These are phyloP conservation scores for Tolypocladium album DNA, from an alignment of 2,329 filamentous ascomycete genomes.

Conservation along the genomic window DNA sequence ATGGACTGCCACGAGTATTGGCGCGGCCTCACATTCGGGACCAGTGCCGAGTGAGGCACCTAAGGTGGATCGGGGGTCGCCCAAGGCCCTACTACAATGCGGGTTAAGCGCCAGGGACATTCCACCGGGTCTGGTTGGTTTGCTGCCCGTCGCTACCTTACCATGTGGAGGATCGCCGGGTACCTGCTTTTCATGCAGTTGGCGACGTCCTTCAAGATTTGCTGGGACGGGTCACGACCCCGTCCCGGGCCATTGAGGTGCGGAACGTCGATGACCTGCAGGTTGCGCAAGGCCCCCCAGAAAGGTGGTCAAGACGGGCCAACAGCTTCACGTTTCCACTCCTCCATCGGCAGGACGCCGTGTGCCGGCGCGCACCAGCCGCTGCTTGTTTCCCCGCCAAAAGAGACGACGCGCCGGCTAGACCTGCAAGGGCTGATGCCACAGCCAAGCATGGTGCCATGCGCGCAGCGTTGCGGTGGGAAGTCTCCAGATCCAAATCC, in stretches of 20 bases:
- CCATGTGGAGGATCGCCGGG: neutral
- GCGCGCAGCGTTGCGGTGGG: neutral
- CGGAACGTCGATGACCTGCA: too few relatives aligned
- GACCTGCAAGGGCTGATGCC: neutral
- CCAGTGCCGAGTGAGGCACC: neutral
- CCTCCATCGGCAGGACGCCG: neutral
- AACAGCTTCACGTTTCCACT: neutral
- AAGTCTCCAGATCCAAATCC: neutral
- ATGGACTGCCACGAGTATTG: too few relatives aligned
- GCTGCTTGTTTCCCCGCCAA: neutral
- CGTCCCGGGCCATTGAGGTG: neutral
- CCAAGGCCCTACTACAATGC: too few relatives aligned
- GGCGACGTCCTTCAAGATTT: neutral
- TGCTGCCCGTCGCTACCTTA: neutral
- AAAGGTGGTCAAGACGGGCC: neutral
- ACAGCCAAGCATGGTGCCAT: neutral
- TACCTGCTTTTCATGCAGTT: neutral
- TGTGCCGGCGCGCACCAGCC: neutral
- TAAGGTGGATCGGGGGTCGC: neutral
- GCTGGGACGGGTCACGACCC: neutral
- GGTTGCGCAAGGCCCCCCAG: too few relatives aligned
- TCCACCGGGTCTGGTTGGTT: neutral
- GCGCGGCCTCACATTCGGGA: neutral
- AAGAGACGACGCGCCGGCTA: neutral
- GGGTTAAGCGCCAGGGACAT: neutral